phyloP scores from a whole-genome alignment of 176 grass and related monocot genomes.

The bread wheat (Triticum aestivum) region IWGSC_CS_RefSeq_v2.1 NC_057800.1:465126665-465127164 shows the following conservation, averaged over 20 bases:
- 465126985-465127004: too few species aligned
- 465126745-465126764: conserved; percentile 5
- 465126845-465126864: too few species aligned
- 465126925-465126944: too few species aligned
- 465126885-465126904: too few species aligned
- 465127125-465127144: background rate
- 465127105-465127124: conserved; percentile 1
- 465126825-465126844: too few species aligned
- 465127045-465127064: background rate
- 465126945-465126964: too few species aligned
- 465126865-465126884: too few species aligned
- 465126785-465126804: too few species aligned
- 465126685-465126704: background rate
- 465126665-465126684: background rate
- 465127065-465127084: background rate
- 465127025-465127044: background rate
- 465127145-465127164: background rate
- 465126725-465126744: background rate
- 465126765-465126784: too few species aligned
- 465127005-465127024: background rate
- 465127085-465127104: background rate
- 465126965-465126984: too few species aligned
- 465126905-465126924: too few species aligned
- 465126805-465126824: too few species aligned
- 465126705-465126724: background rate